Conservation (phyloP, 2,329 filamentous ascomycete species). For the Neospermospora avenae region DNA sequence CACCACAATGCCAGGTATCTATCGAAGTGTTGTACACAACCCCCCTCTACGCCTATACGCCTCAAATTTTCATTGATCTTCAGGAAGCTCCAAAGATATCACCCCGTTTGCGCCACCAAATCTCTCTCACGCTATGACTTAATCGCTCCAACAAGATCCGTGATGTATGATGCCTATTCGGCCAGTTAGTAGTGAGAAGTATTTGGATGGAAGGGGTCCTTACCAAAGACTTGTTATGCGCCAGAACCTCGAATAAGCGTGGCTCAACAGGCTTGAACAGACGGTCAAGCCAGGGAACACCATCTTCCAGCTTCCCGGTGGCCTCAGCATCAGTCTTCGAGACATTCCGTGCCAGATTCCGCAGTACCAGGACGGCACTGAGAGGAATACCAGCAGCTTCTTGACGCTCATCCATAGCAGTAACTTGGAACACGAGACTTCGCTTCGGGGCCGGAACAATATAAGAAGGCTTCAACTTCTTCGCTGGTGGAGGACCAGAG, state of each 20-base stretch:
- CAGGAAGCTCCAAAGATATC: neutral
- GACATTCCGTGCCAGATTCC: conserved; percentile 71
- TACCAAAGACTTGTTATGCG: conserved; percentile 63
- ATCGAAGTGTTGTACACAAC: neutral
- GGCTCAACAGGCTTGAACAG: conserved; percentile 65
- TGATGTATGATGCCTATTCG: conserved; percentile 17
- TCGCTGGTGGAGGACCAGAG: conserved; percentile 23
- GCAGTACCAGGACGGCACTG: conserved; percentile 71
- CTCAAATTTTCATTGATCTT: neutral
- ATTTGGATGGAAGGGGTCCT: too few species aligned
- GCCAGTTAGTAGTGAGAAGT: too few species aligned
- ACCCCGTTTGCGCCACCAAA: neutral
- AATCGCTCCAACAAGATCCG: conserved; percentile 18
- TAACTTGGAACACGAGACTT: conserved; percentile 53
- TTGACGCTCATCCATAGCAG: conserved; percentile 50
- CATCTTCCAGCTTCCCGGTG: conserved; percentile 47
- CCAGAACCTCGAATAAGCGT: conserved; percentile 65
- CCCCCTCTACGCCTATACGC: neutral
- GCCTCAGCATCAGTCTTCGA: conserved; percentile 57
- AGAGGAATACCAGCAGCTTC: conserved; percentile 77
- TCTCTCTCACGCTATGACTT: conserved; percentile 13
- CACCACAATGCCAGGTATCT: neutral
- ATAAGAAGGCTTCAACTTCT: conserved; percentile 33
- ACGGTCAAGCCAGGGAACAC: conserved; percentile 61
- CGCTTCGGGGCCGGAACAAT: conserved; percentile 48